These are phyloP conservation scores for Orbilia ellipsospora DNA, from an alignment of 2,329 filamentous ascomycete species.

Conservation along the genomic window DNA sequence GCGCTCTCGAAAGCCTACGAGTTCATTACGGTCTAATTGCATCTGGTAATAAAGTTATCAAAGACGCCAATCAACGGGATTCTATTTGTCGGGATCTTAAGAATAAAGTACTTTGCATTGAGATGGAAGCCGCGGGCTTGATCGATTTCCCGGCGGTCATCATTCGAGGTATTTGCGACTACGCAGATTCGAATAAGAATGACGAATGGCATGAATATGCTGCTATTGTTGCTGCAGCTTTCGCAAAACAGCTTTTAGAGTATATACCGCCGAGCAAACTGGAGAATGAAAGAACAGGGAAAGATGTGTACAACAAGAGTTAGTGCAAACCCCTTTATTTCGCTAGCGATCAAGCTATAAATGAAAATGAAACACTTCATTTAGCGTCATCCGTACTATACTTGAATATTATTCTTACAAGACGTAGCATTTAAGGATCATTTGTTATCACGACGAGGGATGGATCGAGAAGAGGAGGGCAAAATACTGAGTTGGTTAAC, in stretches of 20 bases:
- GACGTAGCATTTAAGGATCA: not conserved
- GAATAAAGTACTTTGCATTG: constrained; percentile 21
- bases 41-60: constrained; percentile 39
- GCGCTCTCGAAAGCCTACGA: not conserved
- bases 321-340: too few relatives aligned
- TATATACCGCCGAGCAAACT: not conserved
- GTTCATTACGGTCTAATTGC: constrained; percentile 19
- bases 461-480: constrained; percentile 13
- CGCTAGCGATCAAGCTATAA: not conserved
- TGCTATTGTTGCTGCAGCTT: constrained; percentile 21
- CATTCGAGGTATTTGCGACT: constrained; percentile 57
- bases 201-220: constrained; percentile 56
- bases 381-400: too few relatives aligned
- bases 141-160: constrained; percentile 21
- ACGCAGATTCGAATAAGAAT: constrained; percentile 56
- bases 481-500: constrained; percentile 17
- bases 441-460: not conserved
- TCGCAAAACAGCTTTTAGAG: constrained; percentile 21
- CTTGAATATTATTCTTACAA: not conserved
- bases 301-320: not conserved
- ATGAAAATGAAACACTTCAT: not conserved
- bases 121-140: constrained; percentile 35
- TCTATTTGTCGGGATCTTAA: not conserved
- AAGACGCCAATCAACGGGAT: constrained; percentile 23
- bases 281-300: not conserved